A percentile compares a stretch with the other conserved stretches of the same genome.
Evolutionary conservation across 2,329 filamentous ascomycete species (phyloP).

Genomic region (Colletotrichum navitas): DNA sequence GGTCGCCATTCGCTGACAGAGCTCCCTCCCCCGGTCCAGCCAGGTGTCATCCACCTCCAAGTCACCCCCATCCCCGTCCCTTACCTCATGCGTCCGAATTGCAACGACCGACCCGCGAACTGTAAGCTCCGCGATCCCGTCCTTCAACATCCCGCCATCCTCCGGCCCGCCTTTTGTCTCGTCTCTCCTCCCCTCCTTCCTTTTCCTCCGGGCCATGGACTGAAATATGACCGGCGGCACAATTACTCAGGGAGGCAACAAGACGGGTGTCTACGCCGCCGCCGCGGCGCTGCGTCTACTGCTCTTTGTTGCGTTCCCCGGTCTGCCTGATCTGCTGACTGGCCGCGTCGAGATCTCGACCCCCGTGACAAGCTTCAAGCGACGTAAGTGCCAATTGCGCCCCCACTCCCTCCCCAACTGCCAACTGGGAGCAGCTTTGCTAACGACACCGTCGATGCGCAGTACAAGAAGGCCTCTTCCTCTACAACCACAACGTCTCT

Average conservation of each 20-base stretch:
- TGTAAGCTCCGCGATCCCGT: constrained; percentile 24
- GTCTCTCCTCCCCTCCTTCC: not conserved
- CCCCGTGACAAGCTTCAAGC: constrained; percentile 97
- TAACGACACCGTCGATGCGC: constrained; percentile 8
- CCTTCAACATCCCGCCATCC: constrained; percentile 16
- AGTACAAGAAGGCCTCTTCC: constrained; percentile 97
- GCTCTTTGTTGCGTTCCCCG: constrained; percentile 85
- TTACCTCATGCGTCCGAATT: constrained; percentile 30
- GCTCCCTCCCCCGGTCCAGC: constrained; percentile 37
- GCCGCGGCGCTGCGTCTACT: constrained; percentile 84
- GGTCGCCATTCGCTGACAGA: constrained; percentile 29
- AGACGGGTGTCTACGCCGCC: constrained; percentile 74
- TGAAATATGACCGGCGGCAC: constrained; percentile 43
- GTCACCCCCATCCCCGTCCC: constrained; percentile 18
- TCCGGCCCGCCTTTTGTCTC: constrained; percentile 9
- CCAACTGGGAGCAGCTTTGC: constrained; percentile 10
- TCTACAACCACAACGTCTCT: constrained; percentile 96
- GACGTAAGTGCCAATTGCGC: constrained; percentile 71
- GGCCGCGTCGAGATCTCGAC: constrained; percentile 97
- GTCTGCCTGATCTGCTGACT: constrained; percentile 85
- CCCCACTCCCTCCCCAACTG: too few species aligned
- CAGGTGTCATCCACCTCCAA: constrained; percentile 46
- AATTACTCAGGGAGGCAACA: constrained; percentile 56
- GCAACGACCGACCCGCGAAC: constrained; percentile 11
- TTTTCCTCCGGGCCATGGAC: constrained; percentile 39